A percentile compares a stretch with the other conserved stretches of the same genome.
Evolutionary conservation across 805 yeast genomes (phyloP).

Genomic region (Metschnikowia lunata): DNA sequence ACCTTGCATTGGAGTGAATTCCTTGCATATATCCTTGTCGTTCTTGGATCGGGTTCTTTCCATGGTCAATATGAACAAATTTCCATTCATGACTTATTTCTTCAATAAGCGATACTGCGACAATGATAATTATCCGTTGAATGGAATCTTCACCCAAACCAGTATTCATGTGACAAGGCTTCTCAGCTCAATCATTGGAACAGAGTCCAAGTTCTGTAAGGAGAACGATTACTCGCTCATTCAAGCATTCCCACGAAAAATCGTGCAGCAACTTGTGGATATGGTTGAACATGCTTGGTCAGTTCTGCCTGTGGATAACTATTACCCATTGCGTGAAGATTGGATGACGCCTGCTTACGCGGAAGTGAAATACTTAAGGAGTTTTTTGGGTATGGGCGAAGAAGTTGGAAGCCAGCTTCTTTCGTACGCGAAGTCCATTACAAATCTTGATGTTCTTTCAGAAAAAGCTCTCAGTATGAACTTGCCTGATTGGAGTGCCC

Average conservation of each 20-base stretch:
- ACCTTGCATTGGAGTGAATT: constrained; percentile 5
- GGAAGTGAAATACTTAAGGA: constrained; percentile 8
- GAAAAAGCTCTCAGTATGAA: constrained; percentile 2
- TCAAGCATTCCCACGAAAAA: constrained; percentile 5
- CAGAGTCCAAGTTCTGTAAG: constrained; percentile 6
- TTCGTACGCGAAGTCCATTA: constrained; percentile 1
- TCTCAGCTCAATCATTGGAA: constrained; percentile 7
- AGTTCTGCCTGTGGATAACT: constrained; percentile 4
- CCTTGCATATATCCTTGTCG: not conserved
- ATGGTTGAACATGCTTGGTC: constrained; percentile 10
- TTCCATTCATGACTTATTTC: constrained; percentile 5
- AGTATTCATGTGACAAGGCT: constrained; percentile 5
- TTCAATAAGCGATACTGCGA: constrained; percentile 14
- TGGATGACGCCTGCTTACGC: constrained; percentile 10
- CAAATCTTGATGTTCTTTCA: not conserved
- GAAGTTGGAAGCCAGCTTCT: constrained; percentile 4
- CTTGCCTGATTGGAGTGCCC: constrained; percentile 5
- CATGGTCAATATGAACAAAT: constrained; percentile 4
- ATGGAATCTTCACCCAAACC: constrained; percentile 8
- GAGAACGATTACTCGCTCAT: constrained; percentile 8
- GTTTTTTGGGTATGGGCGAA: not conserved
- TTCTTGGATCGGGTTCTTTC: constrained; percentile 3
- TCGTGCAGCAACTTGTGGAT: constrained; percentile 5
- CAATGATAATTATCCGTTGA: constrained; percentile 6
- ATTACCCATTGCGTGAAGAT: constrained; percentile 10